Evolutionary conservation across 75 land plant genomes (phyloP), one percentile per base, ranked within the genome.

Genomic region (Larix kaempferi): DNA sequence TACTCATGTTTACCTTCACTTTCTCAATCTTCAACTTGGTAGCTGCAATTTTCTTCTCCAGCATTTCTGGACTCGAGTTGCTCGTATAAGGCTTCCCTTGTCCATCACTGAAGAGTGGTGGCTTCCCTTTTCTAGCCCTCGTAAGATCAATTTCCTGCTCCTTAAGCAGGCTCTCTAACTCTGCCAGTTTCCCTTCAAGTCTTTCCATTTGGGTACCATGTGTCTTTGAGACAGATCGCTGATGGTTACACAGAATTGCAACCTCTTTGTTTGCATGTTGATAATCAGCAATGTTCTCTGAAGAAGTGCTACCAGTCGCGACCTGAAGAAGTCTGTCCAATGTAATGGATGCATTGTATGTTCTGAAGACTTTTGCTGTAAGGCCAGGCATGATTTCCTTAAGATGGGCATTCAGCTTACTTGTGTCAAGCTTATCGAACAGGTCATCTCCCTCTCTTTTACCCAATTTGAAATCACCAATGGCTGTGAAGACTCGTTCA

Each of bases 211-310:
- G 96, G 12, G 89, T 81, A 65, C 78, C 75, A 60, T 96, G 99
- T 5, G 89, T 77, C 86, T 96, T 96, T 75, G 99, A 93, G 23
- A 93, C 91, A 81, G 84, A 80, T 23, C 99, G 90, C 78, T 96
- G 99, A 89, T 96, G 99, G 39, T 96, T 96, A 80, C 99, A 96
- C 27, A 96, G 87, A 57, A 96, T 93, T 37, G 99, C 99, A 83
- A 96, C 99, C 96, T 96, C 91, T 74, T 93, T 93, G 86, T 96
- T 96, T 57, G 99, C 99, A 39, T 59, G 56, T 71, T 96, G 89
- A 85, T 96, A 96, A 52, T 76, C 87, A 37, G 83, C 87, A 21
- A 90, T 61, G 75, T 87, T 96, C 62, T 93, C 93, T 58, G 78
- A 71, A 19, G 86, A 78, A 69, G 80, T 85, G 2, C 88, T 85